Evolutionary conservation across 2,329 filamentous ascomycete genomes (phyloP).

Genomic region (Microcera coccophila): DNA sequence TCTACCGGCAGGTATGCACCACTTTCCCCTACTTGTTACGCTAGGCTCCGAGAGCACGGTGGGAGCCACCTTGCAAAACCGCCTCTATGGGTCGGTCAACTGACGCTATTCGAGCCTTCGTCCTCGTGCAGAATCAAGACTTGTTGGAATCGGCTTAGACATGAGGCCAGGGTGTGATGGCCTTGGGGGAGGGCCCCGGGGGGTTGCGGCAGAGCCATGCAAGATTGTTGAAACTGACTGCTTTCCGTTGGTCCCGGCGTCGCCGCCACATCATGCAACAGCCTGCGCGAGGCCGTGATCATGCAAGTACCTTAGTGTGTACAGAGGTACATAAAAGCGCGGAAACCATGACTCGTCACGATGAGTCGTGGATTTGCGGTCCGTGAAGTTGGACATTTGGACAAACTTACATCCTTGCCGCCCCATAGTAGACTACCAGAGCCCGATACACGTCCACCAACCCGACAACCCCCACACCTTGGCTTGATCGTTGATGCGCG

Average conservation of each 20-base stretch:
- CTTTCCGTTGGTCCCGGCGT: constrained; percentile 20
- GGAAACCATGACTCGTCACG: constrained; percentile 11
- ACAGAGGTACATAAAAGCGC: constrained; percentile 12
- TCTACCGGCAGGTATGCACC: no score
- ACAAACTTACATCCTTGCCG: constrained; percentile 7
- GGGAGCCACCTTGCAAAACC: constrained; percentile 23
- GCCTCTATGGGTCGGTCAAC: constrained; percentile 24
- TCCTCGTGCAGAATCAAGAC: constrained; percentile 17
- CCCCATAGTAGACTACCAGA: background rate
- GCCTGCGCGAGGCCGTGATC: constrained; percentile 24
- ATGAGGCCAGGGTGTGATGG: constrained; percentile 12
- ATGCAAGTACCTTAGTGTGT: constrained; percentile 23
- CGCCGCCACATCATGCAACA: constrained; percentile 19
- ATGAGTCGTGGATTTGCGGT: background rate
- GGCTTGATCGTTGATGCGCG: constrained; percentile 1
- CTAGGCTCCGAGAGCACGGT: constrained; percentile 19
- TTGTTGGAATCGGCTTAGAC: constrained; percentile 18
- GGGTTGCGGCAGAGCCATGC: constrained; percentile 14
- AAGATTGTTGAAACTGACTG: constrained; percentile 19
- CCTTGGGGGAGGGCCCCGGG: no score
- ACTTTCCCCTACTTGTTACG: no score
- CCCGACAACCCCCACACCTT: constrained; percentile 1
- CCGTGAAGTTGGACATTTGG: constrained; percentile 2
- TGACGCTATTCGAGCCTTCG: constrained; percentile 12
- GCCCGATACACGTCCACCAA: background rate